A percentile compares a stretch with the other conserved stretches of the same genome.
These are phyloP conservation scores for Cladosporium sp. DNA, from an alignment of 2,329 filamentous ascomycete species.

Conservation along the genomic window DNA sequence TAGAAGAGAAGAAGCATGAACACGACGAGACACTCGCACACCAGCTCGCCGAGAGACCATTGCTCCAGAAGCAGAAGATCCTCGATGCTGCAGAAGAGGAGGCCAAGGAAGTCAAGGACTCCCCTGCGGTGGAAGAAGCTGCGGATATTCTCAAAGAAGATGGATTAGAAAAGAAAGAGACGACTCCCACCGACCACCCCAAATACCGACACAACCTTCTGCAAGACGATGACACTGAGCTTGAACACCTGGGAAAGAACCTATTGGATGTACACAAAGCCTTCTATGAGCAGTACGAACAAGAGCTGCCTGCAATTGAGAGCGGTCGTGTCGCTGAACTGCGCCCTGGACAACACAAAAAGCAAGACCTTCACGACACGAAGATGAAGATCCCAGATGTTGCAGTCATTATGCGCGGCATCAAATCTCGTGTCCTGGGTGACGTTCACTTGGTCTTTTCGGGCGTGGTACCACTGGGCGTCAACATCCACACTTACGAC, in stretches of 20 bases:
- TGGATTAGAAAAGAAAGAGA: slow-evolving; percentile 23
- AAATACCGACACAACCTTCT: slow-evolving; percentile 72
- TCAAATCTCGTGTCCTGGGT: slow-evolving; percentile 75
- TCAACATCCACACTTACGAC: slow-evolving; percentile 72
- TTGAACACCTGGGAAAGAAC: slow-evolving; percentile 73
- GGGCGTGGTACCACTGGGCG: slow-evolving; percentile 80
- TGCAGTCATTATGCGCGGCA: slow-evolving; percentile 75
- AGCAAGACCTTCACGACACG: slow-evolving; percentile 50
- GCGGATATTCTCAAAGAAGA: slow-evolving; percentile 34
- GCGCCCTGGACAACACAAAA: slow-evolving; percentile 48
- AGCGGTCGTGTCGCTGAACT: slow-evolving; percentile 51
- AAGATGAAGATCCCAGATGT: slow-evolving; percentile 74
- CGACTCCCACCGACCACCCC: slow-evolving; percentile 41
- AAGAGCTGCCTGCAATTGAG: slow-evolving; percentile 44
- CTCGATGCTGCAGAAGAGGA: slow-evolving; percentile 81
- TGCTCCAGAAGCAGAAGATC: slow-evolving; percentile 89
- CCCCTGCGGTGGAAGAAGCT: slow-evolving; percentile 50
- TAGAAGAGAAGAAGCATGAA: slow-evolving; percentile 76
- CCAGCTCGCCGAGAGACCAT: slow-evolving; percentile 82
- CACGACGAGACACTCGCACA: slow-evolving; percentile 86
- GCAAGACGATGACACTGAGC: slow-evolving; percentile 82
- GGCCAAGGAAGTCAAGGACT: slow-evolving; percentile 44
- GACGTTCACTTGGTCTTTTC: slow-evolving; percentile 83
- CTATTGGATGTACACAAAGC: slow-evolving; percentile 71
- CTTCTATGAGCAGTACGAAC: slow-evolving; percentile 84